Base-by-base conservation (phyloP, 2,329 filamentous ascomycete genomes). In the Cordyceps farinosa region DNA sequence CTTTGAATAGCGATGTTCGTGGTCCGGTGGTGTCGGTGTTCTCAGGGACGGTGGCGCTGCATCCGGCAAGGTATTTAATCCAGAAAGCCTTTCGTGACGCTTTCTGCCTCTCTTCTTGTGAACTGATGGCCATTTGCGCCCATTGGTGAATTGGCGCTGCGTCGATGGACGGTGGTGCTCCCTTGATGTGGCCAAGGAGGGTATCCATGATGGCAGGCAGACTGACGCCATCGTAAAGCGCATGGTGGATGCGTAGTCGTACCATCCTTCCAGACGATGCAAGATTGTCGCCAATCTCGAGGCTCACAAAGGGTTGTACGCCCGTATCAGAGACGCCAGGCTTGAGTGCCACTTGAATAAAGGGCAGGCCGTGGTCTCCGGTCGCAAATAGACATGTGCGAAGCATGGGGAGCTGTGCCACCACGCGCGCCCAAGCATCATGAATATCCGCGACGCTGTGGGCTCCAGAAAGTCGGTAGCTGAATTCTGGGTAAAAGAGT, bases 181-280 rank as follows among this genome's bases (percentile, higher is more conserved):
- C 22, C 29, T 15, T 52, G 50, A 71, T 61, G 3, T 76, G 67
- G 8, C 66, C 57, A 2, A 65, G 22, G 32, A 81, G 75, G 1
- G 73, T 70, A 2, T 81, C 71, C 29, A 92, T 77, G 6, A 96
- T 76, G 0, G 82, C 72, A 1, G 87, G 84, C 5, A 97, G 78
- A 69, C 90, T 95, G 65, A 96, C 82, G 6, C 88, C 92, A 72
- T 97, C 94, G 71, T 97, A 98, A 0, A 97, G 79, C 0, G 90
- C 90, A 72, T 98, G 93, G 66, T 97, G 92, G 5, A 97, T 88
- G 32, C 80, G 80, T 5, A 92, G 78, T 2, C 82, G 76, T 4
- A 87, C 61, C 0, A 66, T 47, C 68, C 73, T 76, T 3, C 67
- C 64, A 0, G 51, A 15, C 4, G 51, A 15, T 4, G n/a, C 50